These are phyloP conservation scores for Dothideomycetes sp. DNA, from an alignment of 2,329 filamentous ascomycete genomes.

Conservation along the genomic window DNA sequence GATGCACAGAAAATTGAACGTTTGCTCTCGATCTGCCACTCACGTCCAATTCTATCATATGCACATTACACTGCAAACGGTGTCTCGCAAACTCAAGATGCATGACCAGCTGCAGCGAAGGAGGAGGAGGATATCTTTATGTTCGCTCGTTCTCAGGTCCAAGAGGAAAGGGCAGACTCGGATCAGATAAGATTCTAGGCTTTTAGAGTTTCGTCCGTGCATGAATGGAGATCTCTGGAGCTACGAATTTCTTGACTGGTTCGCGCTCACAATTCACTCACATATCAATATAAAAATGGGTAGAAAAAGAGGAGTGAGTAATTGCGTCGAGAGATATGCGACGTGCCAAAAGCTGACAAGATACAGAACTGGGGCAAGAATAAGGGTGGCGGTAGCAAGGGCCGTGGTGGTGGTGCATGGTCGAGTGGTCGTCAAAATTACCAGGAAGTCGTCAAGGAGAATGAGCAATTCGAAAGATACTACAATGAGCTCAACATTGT, in stretches of 20 bases:
- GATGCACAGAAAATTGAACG: too few relatives aligned
- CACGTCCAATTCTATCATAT: too few relatives aligned
- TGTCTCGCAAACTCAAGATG: too few relatives aligned
- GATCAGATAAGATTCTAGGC: too few relatives aligned
- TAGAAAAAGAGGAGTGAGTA: slow-evolving; percentile 3
- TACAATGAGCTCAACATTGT: slow-evolving; percentile 72
- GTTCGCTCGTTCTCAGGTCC: too few relatives aligned
- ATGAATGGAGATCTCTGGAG: neutral
- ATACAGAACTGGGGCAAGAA: slow-evolving; percentile 4
- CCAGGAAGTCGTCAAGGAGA: slow-evolving; percentile 60
- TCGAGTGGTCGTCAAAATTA: slow-evolving; percentile 34
- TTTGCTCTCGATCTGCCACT: too few relatives aligned
- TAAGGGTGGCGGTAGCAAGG: slow-evolving; percentile 18
- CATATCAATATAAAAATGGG: neutral
- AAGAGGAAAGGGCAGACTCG: too few relatives aligned
- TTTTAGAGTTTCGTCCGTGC: too few relatives aligned
- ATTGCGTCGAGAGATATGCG: too few relatives aligned
- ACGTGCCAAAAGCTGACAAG: neutral
- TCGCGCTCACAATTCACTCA: neutral
- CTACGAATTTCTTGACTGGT: neutral
- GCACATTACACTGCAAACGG: too few relatives aligned
- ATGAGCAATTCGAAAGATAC: slow-evolving; percentile 75
- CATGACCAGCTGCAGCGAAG: too few relatives aligned
- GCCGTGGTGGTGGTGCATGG: slow-evolving; percentile 31
- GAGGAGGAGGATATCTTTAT: too few relatives aligned